Evolutionary conservation across 257 asterid genomes (phyloP).

Genomic region (Oldenlandia corymbosa): DNA sequence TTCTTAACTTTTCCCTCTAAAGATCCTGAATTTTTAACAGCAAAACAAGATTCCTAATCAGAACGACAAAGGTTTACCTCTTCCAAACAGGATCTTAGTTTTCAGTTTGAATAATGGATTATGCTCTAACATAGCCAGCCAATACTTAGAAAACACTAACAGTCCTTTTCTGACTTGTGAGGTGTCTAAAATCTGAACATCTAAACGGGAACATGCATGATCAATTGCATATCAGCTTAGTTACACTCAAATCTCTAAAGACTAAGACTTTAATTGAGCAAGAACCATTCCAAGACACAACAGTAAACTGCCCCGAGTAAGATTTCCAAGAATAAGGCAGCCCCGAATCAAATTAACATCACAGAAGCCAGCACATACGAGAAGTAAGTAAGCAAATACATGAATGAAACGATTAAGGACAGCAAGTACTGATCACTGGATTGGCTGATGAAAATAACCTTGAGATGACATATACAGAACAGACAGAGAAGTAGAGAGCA

Average conservation of each 20-base stretch:
- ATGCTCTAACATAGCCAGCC: not conserved
- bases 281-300: not conserved
- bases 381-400: not conserved
- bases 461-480: not conserved
- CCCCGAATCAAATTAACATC: not conserved
- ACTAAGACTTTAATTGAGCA: not conserved
- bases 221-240: not conserved
- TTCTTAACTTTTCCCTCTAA: slow-evolving; percentile 20
- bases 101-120: not conserved
- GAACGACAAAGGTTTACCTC: not conserved
- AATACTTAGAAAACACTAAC: not conserved
- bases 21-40: slow-evolving; percentile 10
- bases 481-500: slow-evolving; percentile 23
- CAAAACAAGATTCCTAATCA: slow-evolving; percentile 1
- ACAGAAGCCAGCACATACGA: not conserved
- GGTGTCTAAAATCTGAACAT: not conserved
- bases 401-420: not conserved
- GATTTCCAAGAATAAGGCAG: not conserved
- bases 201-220: slow-evolving; percentile 4
- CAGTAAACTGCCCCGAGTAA: not conserved
- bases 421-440: not conserved
- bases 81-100: not conserved
- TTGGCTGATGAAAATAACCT: not conserved
- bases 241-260: not conserved
- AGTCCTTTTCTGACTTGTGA: no score